Base-by-base conservation (phyloP, 768 basidiomycete genomes). In the Tulasnella sp. region DNA sequence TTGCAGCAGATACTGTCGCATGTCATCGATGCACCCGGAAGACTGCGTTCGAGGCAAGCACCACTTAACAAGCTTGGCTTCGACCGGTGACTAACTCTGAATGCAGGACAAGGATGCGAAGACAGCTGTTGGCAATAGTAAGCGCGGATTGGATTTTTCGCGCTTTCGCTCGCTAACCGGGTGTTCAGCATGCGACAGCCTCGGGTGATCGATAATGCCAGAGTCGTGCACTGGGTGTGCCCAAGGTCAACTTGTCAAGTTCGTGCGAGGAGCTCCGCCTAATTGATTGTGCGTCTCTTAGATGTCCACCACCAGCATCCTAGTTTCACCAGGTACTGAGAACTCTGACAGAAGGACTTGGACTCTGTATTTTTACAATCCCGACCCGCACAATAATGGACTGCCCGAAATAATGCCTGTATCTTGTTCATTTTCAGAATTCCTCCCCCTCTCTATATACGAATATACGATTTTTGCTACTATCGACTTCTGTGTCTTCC, bases 41-140 rank as follows among this genome's bases (percentile, higher is more conserved):
- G 71, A 72, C 44, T 72, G 71, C 41, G 29, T 29, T 39, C 71
- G 62, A 72, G 71, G 71, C 62, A 12, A 64, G 37, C 39, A 16
- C 19, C 42, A 40, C 19, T 16, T 17, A 32, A 39, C 14, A 19
- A 39, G 22, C 32, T 2, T 1, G n/a, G 65, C 22, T 14, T 62
- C 35, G 8, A 47, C n/a, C 19, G n/a, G 35, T 40, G 9, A 14
- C 64, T 64, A 32, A 64, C 71, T 6, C 37, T 29, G 6, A 36
- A 11, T 32, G 11, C 16, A 72, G 71, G 71, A 36, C 32, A 64
- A 39, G 71, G 71, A 64, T 72, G 71, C 35, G 62, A 72, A 44
- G 41, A 63, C 26, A 72, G 59, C 4, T 72, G 71, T 26, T 72
- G 71, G 71, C 71, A 72, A 72, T 72, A 72, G 71, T 72, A 37